Percentiles rank a stretch among this genome's conserved stretches.
phyloP scores from a whole-genome alignment of 2,329 filamentous ascomycete genomes.

The Aspergillus piperis region DNA sequence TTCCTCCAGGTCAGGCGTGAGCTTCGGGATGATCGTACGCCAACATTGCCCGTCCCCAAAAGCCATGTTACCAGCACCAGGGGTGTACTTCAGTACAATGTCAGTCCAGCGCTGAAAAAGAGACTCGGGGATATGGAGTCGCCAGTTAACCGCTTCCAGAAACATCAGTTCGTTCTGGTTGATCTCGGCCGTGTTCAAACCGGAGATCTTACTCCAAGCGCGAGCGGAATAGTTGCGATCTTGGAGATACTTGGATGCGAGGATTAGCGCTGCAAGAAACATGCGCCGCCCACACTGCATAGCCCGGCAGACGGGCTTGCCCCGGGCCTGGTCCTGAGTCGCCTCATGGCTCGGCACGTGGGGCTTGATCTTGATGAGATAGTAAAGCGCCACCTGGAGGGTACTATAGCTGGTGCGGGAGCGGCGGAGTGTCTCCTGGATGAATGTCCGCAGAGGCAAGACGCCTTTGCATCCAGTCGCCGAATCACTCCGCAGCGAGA shows the following conservation, averaged over 20 bases:
- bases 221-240: slow-evolving; percentile 97
- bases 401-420: slow-evolving; percentile 98
- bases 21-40: slow-evolving; percentile 53
- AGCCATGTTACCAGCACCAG: slow-evolving; percentile 50
- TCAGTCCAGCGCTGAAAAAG: slow-evolving; percentile 93
- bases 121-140: slow-evolving; percentile 86
- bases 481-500: slow-evolving; percentile 71
- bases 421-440: slow-evolving; percentile 92
- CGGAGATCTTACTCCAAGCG: slow-evolving; percentile 98
- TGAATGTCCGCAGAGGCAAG: slow-evolving; percentile 88
- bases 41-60: slow-evolving; percentile 41
- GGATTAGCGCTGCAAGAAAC: slow-evolving; percentile 91
- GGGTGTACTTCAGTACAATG: slow-evolving; percentile 82
- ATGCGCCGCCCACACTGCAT: slow-evolving; percentile 95
- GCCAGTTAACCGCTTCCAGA: slow-evolving; percentile 86
- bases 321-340: slow-evolving; percentile 78
- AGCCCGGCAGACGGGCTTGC: slow-evolving; percentile 71
- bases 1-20: slow-evolving; percentile 60
- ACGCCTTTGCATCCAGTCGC: slow-evolving; percentile 69
- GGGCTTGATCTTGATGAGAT: slow-evolving; percentile 89
- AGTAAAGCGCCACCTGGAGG: slow-evolving; percentile 93
- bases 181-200: slow-evolving; percentile 89
- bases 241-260: slow-evolving; percentile 97
- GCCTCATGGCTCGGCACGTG: slow-evolving; percentile 83
- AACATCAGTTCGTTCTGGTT: slow-evolving; percentile 97